phyloP scores from a whole-genome alignment of 2,329 filamentous ascomycete species.

The Phaeosphaeria sp. region DNA sequence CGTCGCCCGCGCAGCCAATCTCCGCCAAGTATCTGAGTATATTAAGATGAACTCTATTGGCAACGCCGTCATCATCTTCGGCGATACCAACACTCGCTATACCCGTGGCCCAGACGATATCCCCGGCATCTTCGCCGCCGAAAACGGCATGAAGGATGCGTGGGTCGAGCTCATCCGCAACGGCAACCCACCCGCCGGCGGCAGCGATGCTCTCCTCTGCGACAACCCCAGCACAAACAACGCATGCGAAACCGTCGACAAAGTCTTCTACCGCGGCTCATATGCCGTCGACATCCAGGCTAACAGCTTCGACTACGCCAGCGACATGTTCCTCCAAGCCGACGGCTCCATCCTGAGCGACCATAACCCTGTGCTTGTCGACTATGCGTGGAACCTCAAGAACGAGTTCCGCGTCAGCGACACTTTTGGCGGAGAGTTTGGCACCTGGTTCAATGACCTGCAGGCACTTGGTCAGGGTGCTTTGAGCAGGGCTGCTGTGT shows the following conservation, averaged over 20 bases:
- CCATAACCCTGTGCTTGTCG: constrained; percentile 69
- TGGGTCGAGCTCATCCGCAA: constrained; percentile 63
- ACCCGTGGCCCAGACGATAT: constrained; percentile 61
- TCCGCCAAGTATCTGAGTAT: constrained; percentile 66
- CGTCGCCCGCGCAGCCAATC: constrained; percentile 63
- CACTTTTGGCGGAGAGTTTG: constrained; percentile 58
- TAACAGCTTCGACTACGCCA: constrained; percentile 62
- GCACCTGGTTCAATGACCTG: constrained; percentile 65
- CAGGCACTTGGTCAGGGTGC: constrained; percentile 1
- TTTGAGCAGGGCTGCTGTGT: constrained; percentile 39
- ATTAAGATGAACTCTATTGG: constrained; percentile 64
- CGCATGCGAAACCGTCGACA: constrained; percentile 71
- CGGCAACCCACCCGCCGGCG: constrained; percentile 26
- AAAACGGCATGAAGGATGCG: constrained; percentile 63
- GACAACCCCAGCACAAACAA: constrained; percentile 61
- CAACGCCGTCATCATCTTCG: constrained; percentile 69
- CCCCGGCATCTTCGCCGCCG: constrained; percentile 57
- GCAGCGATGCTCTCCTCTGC: constrained; percentile 54
- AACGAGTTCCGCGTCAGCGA: constrained; percentile 33
- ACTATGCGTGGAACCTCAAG: constrained; percentile 50
- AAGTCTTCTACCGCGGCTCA: constrained; percentile 66
- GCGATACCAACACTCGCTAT: constrained; percentile 72
- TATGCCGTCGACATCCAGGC: constrained; percentile 57
- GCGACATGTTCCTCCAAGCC: constrained; percentile 62
- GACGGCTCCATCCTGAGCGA: constrained; percentile 67